Base-by-base conservation (phyloP, 306 rosid species). In the Trifolium repens region DNA sequence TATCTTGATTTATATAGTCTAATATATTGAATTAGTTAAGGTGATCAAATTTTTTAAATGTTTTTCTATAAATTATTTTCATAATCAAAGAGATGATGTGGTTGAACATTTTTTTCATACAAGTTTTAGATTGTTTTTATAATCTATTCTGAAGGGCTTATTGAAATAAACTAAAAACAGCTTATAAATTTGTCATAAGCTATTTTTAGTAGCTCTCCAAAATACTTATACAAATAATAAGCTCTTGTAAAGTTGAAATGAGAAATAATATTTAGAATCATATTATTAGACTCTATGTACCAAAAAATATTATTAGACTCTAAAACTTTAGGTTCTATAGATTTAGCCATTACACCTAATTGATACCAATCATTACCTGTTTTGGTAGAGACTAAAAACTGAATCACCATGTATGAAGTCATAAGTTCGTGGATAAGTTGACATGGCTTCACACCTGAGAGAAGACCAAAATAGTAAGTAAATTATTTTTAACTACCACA, bases 361-460 rank as follows among this genome's bases (percentile, higher is more conserved):
- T 47, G 63, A 61, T 47, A 43, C 53, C 43, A 9, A 24, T 17
- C 24, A 22, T 78, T 82, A 91, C 96, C 97, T 94, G 93, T 71
- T 82, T 49, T 87, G 80, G 75, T 86, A 91, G 78, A 91, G 92
- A 81, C 82, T 88, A 58, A 94, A 90, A 73, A 94, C 72, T 24
- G 93, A 87, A 79, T 90, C 96, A 15, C 93, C 96, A 66, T 94
- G 99, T 65, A 94, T 88, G 85, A 94, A 94, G 84, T 94, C 99
- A 40, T 94, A 90, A 13, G 97, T 89, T 84, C 96, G 76, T 15
- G 99, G 96, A 61, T 92, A 94, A n/a, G 96, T 92, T 24, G 99
- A 92, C 96, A 92, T 90, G 49, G 99, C 96, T 84, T 94, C 99
- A 71, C 99, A 90, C 97, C 97, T 94, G 74, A 55, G 10, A 81